Evolutionary conservation across 73 alveolate species (phyloP), one percentile per base, ranked within the genome.

Genomic region (Tetrahymena thermophila): DNA sequence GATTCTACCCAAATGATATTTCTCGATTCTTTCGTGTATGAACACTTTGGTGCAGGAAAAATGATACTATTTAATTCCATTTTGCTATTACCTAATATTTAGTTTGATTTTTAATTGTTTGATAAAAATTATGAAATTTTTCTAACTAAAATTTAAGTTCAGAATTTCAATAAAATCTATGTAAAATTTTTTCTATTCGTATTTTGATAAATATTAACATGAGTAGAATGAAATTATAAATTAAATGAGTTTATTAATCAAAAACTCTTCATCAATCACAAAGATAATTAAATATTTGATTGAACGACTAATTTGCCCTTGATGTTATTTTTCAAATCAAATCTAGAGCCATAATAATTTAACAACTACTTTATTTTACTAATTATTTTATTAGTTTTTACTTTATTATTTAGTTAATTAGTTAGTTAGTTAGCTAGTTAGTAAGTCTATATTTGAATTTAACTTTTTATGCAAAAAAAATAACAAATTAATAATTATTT

Each of bases 31-130:
- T 94, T 94, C 13, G 85, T 94, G 57, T 94, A 94, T 43, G 93
- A 94, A 56, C 96, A 94, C 85, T 94, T 94, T 19, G 96, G 96
- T 31, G 96, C 96, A 34, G 96, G 96, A 85, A 94, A 94, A 23
- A 94, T 94, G 8, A 94, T 85, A 37, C 94, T 56, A 94, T 94
- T 94, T 56, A 94, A 93, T 94, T 94, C 96, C 96, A 94, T 94
- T 94, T 94, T 7, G 40, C 31, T 71, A 71, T 5, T 71, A n/a
- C 13, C 0, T 10, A 28, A 28, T 71, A 28, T 31, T 71, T 23
- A 71, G 38, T 71, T 71, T 71, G 35, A n/a, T 31, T 31, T 71
- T 19, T 13, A 19, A 28, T 28, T 28, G 83, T 50, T 50, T 50
- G 83, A 50, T 50, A 50, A 50, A 50, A 50, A 50, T 50, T 50